phyloP scores from a whole-genome alignment of 1,139 yeast genomes.

The Pichia sp. region DNA sequence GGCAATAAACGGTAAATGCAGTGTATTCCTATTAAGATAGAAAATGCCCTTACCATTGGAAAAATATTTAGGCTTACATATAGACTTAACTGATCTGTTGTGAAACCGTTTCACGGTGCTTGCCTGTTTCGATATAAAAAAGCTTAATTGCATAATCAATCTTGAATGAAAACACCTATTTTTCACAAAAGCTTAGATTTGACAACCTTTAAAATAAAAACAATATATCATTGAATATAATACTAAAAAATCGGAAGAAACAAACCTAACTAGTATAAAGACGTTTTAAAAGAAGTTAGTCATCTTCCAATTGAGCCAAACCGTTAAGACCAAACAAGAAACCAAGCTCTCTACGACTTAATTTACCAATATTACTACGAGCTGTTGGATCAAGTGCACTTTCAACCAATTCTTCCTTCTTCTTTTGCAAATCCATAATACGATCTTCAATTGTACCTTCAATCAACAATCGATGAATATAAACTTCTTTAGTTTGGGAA shows the following conservation, averaged over 20 bases:
- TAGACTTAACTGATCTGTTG: no score
- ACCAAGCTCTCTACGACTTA: slow-evolving; percentile 68
- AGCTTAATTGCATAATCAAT: no score
- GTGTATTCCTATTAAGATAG: no score
- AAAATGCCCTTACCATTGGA: no score
- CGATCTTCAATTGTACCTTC: slow-evolving; percentile 76
- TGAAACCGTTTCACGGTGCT: no score
- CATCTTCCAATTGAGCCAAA: slow-evolving; percentile 20
- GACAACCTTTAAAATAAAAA: not conserved
- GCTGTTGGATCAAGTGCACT: slow-evolving; percentile 78
- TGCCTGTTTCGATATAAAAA: no score
- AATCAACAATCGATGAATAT: slow-evolving; percentile 63
- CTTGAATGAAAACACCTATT: no score
- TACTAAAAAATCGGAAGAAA: not conserved
- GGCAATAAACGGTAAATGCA: no score
- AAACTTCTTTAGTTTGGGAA: slow-evolving; percentile 74
- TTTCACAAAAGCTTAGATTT: no score
- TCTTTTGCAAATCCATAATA: slow-evolving; percentile 66
- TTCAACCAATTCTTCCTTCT: slow-evolving; percentile 68
- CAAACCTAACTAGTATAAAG: not conserved
- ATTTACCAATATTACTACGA: slow-evolving; percentile 54
- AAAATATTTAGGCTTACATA: no score
- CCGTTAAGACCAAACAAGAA: slow-evolving; percentile 67
- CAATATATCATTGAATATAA: no score
- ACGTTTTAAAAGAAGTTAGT: not conserved